phyloP scores from a whole-genome alignment of 2,329 filamentous ascomycete species.

The Emmonsiellopsis sp. region DNA sequence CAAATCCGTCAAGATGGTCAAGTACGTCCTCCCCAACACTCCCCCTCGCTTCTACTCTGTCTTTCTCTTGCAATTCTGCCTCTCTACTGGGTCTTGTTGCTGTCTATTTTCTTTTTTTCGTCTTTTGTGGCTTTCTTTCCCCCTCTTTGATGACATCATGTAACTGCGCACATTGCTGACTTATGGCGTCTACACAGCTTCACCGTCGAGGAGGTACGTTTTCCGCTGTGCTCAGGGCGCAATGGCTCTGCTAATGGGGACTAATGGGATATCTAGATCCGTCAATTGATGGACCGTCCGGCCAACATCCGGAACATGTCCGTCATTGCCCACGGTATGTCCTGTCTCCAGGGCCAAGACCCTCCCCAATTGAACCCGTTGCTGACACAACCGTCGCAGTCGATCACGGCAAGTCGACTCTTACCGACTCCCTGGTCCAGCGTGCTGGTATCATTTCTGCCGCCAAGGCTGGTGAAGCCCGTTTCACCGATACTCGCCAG shows the following conservation, averaged over 20 bases:
- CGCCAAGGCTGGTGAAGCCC: slow-evolving; percentile 89
- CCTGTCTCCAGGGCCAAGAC: not conserved
- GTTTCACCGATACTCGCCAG: slow-evolving; percentile 92
- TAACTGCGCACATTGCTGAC: slow-evolving; percentile 20
- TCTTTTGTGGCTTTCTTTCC: slow-evolving; percentile 11
- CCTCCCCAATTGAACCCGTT: not conserved
- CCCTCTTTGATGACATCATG: slow-evolving; percentile 12
- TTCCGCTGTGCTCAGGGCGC: slow-evolving; percentile 4
- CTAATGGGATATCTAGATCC: slow-evolving; percentile 26
- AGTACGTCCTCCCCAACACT: slow-evolving; percentile 58
- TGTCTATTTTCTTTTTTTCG: slow-evolving; percentile 6
- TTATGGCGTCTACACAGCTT: slow-evolving; percentile 54
- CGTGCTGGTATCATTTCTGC: slow-evolving; percentile 99
- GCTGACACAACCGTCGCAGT: slow-evolving; percentile 39
- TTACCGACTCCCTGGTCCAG: slow-evolving; percentile 98
- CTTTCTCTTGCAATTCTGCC: slow-evolving; percentile 7
- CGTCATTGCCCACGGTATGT: slow-evolving; percentile 92
- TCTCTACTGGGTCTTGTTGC: too few relatives aligned
- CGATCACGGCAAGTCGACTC: slow-evolving; percentile 99
- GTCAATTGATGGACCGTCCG: slow-evolving; percentile 40
- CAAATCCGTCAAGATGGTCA: slow-evolving; percentile 93
- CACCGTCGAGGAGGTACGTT: slow-evolving; percentile 80
- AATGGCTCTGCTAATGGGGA: not conserved
- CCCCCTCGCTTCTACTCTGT: slow-evolving; percentile 7
- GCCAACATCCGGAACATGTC: slow-evolving; percentile 87